phyloP scores from a whole-genome alignment of 2,329 filamentous ascomycete genomes.

The Colletotrichum tanaceti region DNA sequence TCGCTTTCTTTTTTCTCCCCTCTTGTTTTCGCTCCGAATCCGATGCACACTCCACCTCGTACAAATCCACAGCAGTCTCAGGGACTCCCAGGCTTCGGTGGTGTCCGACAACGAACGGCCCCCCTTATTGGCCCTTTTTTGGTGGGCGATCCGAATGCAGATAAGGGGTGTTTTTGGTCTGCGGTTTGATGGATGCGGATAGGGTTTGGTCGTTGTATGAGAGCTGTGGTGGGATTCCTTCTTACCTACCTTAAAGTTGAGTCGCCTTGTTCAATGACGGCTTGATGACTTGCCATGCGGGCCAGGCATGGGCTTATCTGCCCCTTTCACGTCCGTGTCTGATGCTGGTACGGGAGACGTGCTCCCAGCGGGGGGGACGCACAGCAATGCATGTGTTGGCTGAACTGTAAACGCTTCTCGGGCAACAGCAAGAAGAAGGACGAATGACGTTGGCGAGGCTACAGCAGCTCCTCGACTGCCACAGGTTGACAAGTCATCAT shows the following conservation, averaged over 20 bases:
- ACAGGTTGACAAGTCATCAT: background rate
- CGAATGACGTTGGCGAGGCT: slow-evolving; percentile 25
- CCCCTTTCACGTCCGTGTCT: background rate
- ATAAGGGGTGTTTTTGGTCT: background rate
- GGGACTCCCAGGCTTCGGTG: slow-evolving; percentile 8
- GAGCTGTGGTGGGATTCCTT: slow-evolving; percentile 17
- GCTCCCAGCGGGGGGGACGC: no score
- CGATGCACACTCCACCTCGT: slow-evolving; percentile 21
- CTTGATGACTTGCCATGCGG: background rate
- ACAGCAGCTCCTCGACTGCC: slow-evolving; percentile 16
- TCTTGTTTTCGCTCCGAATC: slow-evolving; percentile 8
- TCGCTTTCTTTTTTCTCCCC: background rate
- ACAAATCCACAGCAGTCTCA: background rate
- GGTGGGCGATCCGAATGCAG: slow-evolving; percentile 27
- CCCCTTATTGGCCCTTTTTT: slow-evolving; percentile 5
- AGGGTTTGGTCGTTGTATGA: slow-evolving; percentile 5
- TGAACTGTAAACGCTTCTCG: no score
- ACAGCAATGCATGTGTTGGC: no score
- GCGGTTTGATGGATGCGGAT: background rate
- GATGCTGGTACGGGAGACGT: background rate
- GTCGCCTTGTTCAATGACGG: background rate
- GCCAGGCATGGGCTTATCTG: background rate
- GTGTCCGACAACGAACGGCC: slow-evolving; percentile 5
- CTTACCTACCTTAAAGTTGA: background rate
- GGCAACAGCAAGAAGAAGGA: background rate